Percentiles rank a stretch among this genome's conserved stretches.
Conservation (phyloP, 805 yeast species). For the Yamadazyma paraphyllophila region DNA sequence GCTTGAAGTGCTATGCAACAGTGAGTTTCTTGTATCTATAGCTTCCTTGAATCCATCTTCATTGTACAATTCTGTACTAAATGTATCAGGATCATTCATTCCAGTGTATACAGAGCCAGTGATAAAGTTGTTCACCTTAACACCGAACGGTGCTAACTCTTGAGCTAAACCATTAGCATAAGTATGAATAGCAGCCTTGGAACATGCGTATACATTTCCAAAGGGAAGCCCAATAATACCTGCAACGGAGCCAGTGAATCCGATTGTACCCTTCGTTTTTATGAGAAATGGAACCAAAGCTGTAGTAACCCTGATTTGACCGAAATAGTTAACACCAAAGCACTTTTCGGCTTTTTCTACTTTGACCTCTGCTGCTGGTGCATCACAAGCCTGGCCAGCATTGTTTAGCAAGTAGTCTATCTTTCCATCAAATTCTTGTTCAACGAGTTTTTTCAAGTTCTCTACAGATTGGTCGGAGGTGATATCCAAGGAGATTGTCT, state of each 20-base stretch:
- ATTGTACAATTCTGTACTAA: slow-evolving; percentile 1
- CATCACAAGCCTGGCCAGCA: slow-evolving; percentile 29
- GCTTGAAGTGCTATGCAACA: background rate
- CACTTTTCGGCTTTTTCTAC: slow-evolving; percentile 16
- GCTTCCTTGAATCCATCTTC: slow-evolving; percentile 6
- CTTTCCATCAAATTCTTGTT: slow-evolving; percentile 25
- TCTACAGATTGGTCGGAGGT: slow-evolving; percentile 26
- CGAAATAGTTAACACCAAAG: slow-evolving; percentile 36
- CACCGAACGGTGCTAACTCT: slow-evolving; percentile 17
- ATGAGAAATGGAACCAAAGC: slow-evolving; percentile 29
- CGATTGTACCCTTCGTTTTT: slow-evolving; percentile 32
- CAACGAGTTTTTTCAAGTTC: slow-evolving; percentile 20
- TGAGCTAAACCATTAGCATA: slow-evolving; percentile 13
- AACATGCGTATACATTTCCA: slow-evolving; percentile 26
- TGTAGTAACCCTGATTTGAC: slow-evolving; percentile 31
- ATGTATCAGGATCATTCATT: background rate
- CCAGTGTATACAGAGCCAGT: slow-evolving; percentile 16
- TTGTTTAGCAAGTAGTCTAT: slow-evolving; percentile 38
- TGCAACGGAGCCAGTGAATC: slow-evolving; percentile 34
- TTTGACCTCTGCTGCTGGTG: slow-evolving; percentile 27
- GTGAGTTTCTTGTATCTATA: background rate
- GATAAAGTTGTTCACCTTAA: slow-evolving; percentile 14
- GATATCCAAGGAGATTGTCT: slow-evolving; percentile 32
- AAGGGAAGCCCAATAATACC: slow-evolving; percentile 28
- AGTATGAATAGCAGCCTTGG: slow-evolving; percentile 23